phyloP scores from a whole-genome alignment of 2,329 filamentous ascomycete genomes.

The Fusarium musae region DNA sequence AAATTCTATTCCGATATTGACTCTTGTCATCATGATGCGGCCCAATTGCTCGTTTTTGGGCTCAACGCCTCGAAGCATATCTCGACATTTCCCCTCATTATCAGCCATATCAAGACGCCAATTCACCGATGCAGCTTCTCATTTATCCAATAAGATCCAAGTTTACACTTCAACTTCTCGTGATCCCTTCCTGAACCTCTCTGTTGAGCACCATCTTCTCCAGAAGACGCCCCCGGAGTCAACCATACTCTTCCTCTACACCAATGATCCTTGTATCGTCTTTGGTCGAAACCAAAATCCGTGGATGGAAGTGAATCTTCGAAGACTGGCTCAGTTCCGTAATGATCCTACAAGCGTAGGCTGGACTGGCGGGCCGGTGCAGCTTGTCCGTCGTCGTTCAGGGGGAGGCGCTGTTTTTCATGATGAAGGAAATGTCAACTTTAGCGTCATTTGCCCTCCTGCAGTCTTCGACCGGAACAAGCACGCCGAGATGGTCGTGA shows the following conservation, averaged over 20 bases:
- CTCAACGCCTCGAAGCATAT: constrained; percentile 10
- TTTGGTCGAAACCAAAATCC: constrained; percentile 98
- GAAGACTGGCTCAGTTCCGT: constrained; percentile 58
- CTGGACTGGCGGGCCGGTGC: constrained; percentile 49
- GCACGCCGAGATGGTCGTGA: constrained; percentile 92
- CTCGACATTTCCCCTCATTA: constrained; percentile 13
- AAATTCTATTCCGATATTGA: constrained; percentile 1
- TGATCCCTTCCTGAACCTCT: constrained; percentile 90
- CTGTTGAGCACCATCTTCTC: constrained; percentile 91
- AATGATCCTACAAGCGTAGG: constrained; percentile 35
- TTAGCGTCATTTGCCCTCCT: constrained; percentile 87
- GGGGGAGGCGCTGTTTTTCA: constrained; percentile 96
- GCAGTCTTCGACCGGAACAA: constrained; percentile 81
- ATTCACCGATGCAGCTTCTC: constrained; percentile 54
- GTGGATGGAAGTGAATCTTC: constrained; percentile 89
- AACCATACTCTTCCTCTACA: constrained; percentile 85
- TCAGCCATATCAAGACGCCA: constrained; percentile 36
- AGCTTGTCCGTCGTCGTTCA: constrained; percentile 83
- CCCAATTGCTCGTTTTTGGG: constrained; percentile 14
- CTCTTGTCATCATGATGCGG: constrained; percentile 15
- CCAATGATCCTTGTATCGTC: constrained; percentile 87
- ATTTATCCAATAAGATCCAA: constrained; percentile 65
- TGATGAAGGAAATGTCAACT: constrained; percentile 93
- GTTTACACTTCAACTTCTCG: constrained; percentile 76
- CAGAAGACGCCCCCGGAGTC: constrained; percentile 77